These are phyloP conservation scores for Tuber indicum DNA, from an alignment of 495 filamentous ascomycete species.

Conservation along the genomic window DNA sequence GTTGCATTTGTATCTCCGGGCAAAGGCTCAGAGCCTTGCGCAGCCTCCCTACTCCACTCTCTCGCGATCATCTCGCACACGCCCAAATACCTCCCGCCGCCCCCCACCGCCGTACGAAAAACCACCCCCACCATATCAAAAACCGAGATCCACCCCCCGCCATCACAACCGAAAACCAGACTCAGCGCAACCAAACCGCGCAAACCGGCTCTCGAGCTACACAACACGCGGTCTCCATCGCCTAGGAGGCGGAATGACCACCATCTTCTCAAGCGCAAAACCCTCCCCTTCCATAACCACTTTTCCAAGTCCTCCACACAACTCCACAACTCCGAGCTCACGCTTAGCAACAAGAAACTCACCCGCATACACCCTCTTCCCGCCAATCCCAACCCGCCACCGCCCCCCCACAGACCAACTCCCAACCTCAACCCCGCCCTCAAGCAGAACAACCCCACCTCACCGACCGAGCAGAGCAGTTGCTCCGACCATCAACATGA, in stretches of 20 bases:
- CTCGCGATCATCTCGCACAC: background rate
- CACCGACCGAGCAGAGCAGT: conserved; percentile 23
- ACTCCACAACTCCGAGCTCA: background rate
- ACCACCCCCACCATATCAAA: background rate
- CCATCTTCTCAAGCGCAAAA: background rate
- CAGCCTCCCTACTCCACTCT: background rate
- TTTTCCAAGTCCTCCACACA: background rate
- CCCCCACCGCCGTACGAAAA: conserved; percentile 2
- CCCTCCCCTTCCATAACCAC: background rate
- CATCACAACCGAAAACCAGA: background rate
- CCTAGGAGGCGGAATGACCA: conserved; percentile 27
- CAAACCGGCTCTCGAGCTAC: conserved; percentile 25
- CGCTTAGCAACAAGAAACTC: conserved; percentile 4
- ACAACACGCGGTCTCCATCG: conserved; percentile 27
- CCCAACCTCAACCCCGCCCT: conserved; percentile 10
- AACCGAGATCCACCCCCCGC: background rate
- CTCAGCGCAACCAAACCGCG: conserved; percentile 13
- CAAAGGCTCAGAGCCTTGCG: background rate
- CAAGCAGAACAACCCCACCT: conserved; percentile 12
- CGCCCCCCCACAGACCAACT: background rate
- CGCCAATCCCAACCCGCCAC: conserved; percentile 17
- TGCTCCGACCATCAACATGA: conserved; percentile 23
- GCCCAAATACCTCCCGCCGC: background rate
- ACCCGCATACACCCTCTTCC: conserved; percentile 25
- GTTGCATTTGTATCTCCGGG: conserved; percentile 24